Evolutionary conservation across 345 rosid species (phyloP).

Genomic region (Salix dunnii): DNA sequence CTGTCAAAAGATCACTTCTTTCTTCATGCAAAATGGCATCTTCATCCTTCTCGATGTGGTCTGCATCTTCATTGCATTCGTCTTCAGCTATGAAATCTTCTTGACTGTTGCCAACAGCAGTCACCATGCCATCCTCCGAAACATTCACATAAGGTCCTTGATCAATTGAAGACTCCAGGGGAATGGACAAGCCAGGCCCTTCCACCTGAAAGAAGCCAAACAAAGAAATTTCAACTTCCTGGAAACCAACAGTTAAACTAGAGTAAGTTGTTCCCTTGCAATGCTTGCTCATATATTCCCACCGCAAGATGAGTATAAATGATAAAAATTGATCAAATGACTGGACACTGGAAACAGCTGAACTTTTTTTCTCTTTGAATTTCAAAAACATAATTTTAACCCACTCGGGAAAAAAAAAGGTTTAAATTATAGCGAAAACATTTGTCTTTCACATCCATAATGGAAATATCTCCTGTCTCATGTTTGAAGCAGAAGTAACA

Average conservation of each 20-base stretch:
- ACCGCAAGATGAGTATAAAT: too few species aligned
- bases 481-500: too few species aligned
- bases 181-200: constrained; percentile 6
- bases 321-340: too few species aligned
- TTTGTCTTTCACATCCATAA: too few species aligned
- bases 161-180: constrained; percentile 28
- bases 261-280: not conserved
- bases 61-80: not conserved
- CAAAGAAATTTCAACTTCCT: not conserved
- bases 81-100: constrained; percentile 12
- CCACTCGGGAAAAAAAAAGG: too few species aligned
- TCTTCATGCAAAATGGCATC: constrained; percentile 4
- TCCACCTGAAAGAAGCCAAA: constrained; percentile 19
- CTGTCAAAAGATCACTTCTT: constrained; percentile 1
- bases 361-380: too few species aligned
- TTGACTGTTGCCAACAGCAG: constrained; percentile 24
- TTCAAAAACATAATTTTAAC: too few species aligned
- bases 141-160: constrained; percentile 39
- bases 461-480: too few species aligned
- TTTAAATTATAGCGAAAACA: too few species aligned
- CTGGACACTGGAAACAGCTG: too few species aligned
- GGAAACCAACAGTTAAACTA: not conserved
- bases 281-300: too few species aligned
- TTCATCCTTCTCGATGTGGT: constrained; percentile 2
- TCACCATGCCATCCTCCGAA: constrained; percentile 38